Conservation (phyloP, 257 asterid genomes). For the Avicennia marina region DNA sequence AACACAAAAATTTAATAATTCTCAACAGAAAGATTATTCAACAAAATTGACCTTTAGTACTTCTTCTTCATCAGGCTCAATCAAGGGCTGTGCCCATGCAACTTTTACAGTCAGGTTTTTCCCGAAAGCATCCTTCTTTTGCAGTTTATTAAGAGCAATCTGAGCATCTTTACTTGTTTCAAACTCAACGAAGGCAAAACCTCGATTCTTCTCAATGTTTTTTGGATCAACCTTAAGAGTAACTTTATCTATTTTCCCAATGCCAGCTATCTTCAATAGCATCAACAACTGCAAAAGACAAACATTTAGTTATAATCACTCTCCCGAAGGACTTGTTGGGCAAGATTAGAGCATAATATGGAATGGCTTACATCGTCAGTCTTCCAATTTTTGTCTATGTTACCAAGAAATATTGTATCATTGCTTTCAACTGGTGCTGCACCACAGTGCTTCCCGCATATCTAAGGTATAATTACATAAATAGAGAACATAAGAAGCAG, state of each 20-base stretch:
- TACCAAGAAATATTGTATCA: constrained; percentile 65
- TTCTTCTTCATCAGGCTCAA: constrained; percentile 61
- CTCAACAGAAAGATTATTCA: constrained; percentile 11
- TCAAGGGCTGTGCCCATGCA: constrained; percentile 73
- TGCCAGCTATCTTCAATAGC: constrained; percentile 45
- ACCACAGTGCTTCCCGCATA: constrained; percentile 60
- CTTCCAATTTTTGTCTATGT: constrained; percentile 70
- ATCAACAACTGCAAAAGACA: constrained; percentile 41
- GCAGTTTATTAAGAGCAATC: constrained; percentile 55
- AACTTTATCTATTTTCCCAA: constrained; percentile 58
- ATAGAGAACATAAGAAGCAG: constrained; percentile 23
- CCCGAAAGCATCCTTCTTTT: constrained; percentile 43
- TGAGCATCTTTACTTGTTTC: constrained; percentile 66
- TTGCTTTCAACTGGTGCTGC: constrained; percentile 53
- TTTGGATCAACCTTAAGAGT: constrained; percentile 49
- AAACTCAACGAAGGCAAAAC: constrained; percentile 71
- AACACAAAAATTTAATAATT: constrained; percentile 4
- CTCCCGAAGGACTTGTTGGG: constrained; percentile 9
- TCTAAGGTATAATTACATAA: constrained; percentile 33
- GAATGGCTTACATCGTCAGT: constrained; percentile 53
- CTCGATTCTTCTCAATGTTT: constrained; percentile 52
- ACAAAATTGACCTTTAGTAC: constrained; percentile 48
- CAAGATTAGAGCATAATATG: constrained; percentile 16
- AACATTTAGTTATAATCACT: constrained; percentile 20
- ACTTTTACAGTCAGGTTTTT: constrained; percentile 41